phyloP scores from a whole-genome alignment of 2,329 filamentous ascomycete species.

The Venturia carpophila region DNA sequence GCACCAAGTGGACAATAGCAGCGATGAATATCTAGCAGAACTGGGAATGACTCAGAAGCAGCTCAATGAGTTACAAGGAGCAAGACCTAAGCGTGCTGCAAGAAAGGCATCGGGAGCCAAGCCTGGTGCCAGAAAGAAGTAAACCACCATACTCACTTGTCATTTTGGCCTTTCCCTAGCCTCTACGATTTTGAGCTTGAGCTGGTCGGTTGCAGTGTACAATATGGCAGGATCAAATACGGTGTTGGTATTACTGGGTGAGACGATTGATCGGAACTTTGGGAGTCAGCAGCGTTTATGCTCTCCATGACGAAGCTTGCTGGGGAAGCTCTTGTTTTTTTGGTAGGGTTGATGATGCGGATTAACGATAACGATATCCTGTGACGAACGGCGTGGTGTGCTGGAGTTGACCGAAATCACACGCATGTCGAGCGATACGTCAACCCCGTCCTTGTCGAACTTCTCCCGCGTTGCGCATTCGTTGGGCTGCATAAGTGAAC shows the following conservation, averaged over 20 bases:
- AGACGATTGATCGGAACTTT: not conserved
- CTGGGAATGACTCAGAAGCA: constrained; percentile 9
- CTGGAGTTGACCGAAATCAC: not conserved
- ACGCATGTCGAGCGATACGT: not conserved
- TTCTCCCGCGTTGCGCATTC: not conserved
- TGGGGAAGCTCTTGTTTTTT: not conserved
- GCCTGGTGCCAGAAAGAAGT: not conserved
- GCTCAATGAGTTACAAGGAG: not conserved
- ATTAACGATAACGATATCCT: too few species aligned
- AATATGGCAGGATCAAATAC: not conserved
- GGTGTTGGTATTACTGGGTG: not conserved
- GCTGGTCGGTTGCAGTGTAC: not conserved
- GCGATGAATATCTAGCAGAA: not conserved
- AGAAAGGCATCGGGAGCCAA: not conserved
- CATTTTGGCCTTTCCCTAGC: not conserved
- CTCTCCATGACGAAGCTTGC: not conserved
- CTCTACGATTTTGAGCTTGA: not conserved
- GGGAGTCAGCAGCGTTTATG: not conserved
- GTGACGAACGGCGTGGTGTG: not conserved
- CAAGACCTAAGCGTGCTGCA: not conserved
- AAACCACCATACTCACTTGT: not conserved
- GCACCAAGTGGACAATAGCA: not conserved
- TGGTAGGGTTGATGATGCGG: not conserved
- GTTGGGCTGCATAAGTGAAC: not conserved
- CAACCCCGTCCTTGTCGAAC: not conserved